Conservation (phyloP, 106 monocot genomes). For the Allium fistulosum region DNA sequence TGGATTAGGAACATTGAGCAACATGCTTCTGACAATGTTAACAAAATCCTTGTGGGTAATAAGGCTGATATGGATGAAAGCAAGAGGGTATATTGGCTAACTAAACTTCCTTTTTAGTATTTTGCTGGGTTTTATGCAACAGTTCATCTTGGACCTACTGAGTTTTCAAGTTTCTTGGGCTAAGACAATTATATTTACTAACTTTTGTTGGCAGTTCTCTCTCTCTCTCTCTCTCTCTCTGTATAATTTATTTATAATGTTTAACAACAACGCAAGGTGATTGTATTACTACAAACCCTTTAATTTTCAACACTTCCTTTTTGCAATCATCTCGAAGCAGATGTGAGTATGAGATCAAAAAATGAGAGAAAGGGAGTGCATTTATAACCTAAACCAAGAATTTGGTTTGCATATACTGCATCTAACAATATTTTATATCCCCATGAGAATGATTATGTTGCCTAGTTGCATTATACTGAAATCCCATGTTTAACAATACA, state of each 20-base stretch:
- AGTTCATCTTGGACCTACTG: neutral
- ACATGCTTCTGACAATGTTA: conserved; percentile 70
- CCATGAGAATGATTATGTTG: neutral
- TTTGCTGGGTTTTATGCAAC: neutral
- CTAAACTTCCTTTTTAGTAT: neutral
- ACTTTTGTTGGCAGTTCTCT: neutral
- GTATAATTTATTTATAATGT: no score
- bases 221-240: neutral
- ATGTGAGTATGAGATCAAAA: no score
- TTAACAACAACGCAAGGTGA: no score
- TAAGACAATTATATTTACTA: neutral
- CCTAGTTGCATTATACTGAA: neutral
- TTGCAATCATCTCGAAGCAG: no score
- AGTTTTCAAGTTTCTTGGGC: neutral
- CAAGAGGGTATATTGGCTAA: conserved; percentile 43
- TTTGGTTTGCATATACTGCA: neutral
- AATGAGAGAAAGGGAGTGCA: neutral
- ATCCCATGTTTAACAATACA: neutral
- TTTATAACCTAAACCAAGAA: neutral
- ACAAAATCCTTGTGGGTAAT: conserved; percentile 68
- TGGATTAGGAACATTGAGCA: conserved; percentile 78
- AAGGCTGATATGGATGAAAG: conserved; percentile 84
- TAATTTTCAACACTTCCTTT: no score
- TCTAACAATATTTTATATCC: neutral
- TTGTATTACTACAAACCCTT: no score